Percentiles rank a stretch among this genome's conserved stretches.
These are phyloP conservation scores for Handroanthus guayacan DNA, from an alignment of 257 asterid genomes.

Conservation along the genomic window DNA sequence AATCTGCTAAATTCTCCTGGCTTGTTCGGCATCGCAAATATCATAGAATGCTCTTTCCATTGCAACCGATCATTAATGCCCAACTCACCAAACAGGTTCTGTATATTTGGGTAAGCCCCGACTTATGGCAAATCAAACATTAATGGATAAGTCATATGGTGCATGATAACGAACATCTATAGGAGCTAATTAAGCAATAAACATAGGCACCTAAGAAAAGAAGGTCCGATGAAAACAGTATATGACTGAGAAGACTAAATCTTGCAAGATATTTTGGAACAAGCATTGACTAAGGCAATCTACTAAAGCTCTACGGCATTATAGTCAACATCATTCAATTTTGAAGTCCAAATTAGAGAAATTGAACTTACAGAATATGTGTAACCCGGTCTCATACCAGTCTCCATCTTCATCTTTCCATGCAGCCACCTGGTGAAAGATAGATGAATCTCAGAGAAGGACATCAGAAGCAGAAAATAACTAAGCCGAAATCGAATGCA, in stretches of 20 bases:
- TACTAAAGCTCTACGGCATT: too few relatives aligned
- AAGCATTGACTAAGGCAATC: too few relatives aligned
- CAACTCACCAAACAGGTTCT: conserved; percentile 97
- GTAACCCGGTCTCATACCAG: conserved; percentile 98
- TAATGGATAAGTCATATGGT: conserved; percentile 41
- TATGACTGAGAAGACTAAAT: not conserved
- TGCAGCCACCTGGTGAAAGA: conserved; percentile 75
- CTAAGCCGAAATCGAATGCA: not conserved
- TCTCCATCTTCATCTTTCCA: conserved; percentile 98
- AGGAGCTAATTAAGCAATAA: not conserved
- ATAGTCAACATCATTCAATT: too few relatives aligned
- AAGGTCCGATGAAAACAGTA: not conserved
- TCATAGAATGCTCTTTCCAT: conserved; percentile 99
- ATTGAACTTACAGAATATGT: conserved; percentile 86
- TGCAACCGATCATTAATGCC: conserved; percentile 93
- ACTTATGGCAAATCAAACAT: conserved; percentile 66
- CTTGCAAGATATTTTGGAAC: not conserved
- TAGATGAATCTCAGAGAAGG: conserved; percentile 31
- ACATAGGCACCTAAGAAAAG: not conserved
- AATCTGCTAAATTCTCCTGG: conserved; percentile 98
- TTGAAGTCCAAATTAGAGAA: conserved; percentile 15
- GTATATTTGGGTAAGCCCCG: conserved; percentile 99
- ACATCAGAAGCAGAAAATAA: conserved; percentile 1
- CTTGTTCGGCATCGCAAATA: conserved; percentile 96
- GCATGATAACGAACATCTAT: conserved; percentile 10